These are phyloP conservation scores for Hordeum pubiflorum DNA, from an alignment of 202 grass and related monocot genomes.

Conservation along the genomic window DNA sequence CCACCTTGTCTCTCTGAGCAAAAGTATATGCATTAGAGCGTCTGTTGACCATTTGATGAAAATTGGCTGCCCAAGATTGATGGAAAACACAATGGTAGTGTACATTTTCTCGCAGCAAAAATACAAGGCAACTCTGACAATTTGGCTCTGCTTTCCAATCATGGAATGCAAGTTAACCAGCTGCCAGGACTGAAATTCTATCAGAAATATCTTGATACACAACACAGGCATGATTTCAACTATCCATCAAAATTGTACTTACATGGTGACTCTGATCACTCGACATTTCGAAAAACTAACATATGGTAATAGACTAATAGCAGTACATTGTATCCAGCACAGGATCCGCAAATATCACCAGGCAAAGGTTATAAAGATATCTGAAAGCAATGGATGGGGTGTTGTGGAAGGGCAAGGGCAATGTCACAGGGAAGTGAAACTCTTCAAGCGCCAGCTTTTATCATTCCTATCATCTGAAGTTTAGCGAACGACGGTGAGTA, in stretches of 20 bases:
- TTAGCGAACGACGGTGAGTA: neutral
- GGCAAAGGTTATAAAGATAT: neutral
- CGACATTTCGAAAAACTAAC: neutral
- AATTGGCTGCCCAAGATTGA: neutral
- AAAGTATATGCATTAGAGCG: neutral
- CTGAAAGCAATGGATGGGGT: neutral
- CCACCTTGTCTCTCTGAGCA: neutral
- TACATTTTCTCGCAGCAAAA: neutral
- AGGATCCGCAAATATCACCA: neutral
- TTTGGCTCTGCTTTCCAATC: neutral
- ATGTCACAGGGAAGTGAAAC: neutral
- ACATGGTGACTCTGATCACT: neutral
- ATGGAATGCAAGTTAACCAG: neutral
- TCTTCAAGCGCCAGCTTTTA: neutral
- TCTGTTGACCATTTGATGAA: neutral
- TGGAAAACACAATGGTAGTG: neutral
- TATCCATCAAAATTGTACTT: neutral
- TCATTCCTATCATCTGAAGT: slow-evolving; percentile 8
- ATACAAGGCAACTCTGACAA: neutral
- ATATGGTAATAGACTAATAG: neutral
- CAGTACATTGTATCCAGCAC: neutral
- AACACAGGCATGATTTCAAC: neutral
- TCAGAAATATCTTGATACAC: neutral
- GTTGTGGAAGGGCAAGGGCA: neutral
- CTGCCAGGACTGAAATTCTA: neutral